phyloP scores from a whole-genome alignment of 192 early-diverging fungal genomes.

The Backusella psychrophila region DNA sequence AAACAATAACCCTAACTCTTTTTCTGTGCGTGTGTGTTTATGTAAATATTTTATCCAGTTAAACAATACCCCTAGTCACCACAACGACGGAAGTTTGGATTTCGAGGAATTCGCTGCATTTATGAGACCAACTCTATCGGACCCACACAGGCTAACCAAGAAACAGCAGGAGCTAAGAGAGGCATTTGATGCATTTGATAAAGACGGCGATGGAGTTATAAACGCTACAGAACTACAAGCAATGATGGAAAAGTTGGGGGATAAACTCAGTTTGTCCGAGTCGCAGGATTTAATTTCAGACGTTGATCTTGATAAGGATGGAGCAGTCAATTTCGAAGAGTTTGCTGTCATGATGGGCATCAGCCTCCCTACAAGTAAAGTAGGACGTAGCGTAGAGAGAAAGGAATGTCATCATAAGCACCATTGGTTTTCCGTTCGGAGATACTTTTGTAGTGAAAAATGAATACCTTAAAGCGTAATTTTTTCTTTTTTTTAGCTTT shows the following conservation, averaged over 20 bases:
- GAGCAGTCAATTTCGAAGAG: constrained; percentile 35
- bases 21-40: neutral
- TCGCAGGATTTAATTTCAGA: constrained; percentile 28
- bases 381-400: neutral
- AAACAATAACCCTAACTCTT: neutral
- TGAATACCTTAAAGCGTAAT: neutral
- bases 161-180: constrained; percentile 29
- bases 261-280: constrained; percentile 24
- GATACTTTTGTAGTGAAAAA: constrained; percentile 13
- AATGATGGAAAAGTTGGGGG: constrained; percentile 36
- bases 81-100: constrained; percentile 54
- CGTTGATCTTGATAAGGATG: constrained; percentile 30
- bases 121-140: constrained; percentile 43
- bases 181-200: constrained; percentile 37
- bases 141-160: neutral
- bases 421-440: constrained; percentile 15
- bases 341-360: constrained; percentile 37
- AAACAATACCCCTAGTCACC: constrained; percentile 31
- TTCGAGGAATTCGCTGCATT: constrained; percentile 60
- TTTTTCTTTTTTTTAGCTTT: neutral
- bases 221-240: constrained; percentile 25
- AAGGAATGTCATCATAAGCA: neutral
- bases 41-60: neutral
- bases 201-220: constrained; percentile 31
- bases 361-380: neutral